Percentiles rank a stretch among this genome's conserved stretches.
phyloP scores from a whole-genome alignment of 768 basidiomycete species.

The Psilocybe tampanensis region DNA sequence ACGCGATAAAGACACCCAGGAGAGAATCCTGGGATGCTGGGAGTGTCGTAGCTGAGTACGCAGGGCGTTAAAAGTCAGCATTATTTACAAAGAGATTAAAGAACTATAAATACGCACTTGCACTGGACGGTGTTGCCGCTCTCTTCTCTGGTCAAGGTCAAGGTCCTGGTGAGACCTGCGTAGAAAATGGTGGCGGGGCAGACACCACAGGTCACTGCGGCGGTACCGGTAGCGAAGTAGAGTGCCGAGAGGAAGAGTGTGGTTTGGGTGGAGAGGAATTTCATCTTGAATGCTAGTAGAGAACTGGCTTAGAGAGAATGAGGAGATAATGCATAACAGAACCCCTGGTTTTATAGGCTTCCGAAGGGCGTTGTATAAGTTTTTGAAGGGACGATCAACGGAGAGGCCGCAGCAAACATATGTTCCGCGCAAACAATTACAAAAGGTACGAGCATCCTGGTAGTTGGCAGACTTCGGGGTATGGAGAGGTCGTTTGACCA shows the following conservation, averaged over 20 bases:
- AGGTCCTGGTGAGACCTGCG: constrained; percentile 1
- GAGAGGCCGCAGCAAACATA: background rate
- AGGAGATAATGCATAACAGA: too few relatives aligned
- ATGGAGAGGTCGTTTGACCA: too few relatives aligned
- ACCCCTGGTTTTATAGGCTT: too few relatives aligned
- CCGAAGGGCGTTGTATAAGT: too few relatives aligned
- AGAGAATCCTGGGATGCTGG: too few relatives aligned
- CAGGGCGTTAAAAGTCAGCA: too few relatives aligned
- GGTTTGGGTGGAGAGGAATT: background rate
- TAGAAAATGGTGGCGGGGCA: constrained; percentile 6
- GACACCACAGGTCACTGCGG: constrained; percentile 9
- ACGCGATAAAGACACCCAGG: too few relatives aligned
- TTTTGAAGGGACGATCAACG: background rate
- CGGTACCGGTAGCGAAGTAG: background rate
- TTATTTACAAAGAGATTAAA: too few relatives aligned
- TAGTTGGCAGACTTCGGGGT: too few relatives aligned
- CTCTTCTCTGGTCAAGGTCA: constrained; percentile 10
- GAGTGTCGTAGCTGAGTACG: too few relatives aligned
- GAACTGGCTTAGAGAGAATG: background rate
- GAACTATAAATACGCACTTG: constrained; percentile 11
- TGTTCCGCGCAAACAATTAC: background rate
- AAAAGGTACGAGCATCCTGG: background rate
- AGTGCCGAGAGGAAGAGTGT: background rate
- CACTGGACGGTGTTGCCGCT: constrained; percentile 11
- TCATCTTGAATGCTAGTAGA: background rate